Evolutionary conservation across 148 eudicot species (phyloP).

Genomic region (Camellia lanceoleosa): DNA sequence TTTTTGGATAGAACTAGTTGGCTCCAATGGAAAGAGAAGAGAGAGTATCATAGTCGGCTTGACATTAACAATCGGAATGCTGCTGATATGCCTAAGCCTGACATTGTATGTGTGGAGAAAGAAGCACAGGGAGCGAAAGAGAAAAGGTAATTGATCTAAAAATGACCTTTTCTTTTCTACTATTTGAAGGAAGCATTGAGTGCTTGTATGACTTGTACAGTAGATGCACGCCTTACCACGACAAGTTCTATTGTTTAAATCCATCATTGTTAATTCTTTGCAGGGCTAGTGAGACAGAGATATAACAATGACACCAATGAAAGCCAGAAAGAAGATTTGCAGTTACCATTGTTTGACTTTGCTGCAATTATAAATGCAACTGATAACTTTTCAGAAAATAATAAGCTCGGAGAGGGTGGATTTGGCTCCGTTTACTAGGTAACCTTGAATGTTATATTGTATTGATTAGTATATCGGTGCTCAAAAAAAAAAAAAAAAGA

Average conservation of each 20-base stretch:
- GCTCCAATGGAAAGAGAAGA: neutral
- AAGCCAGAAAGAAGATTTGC: constrained; percentile 8
- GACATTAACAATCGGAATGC: neutral
- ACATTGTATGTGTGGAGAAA: neutral
- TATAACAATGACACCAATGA: neutral
- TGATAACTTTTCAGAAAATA: constrained; percentile 11
- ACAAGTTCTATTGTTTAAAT: too few species aligned
- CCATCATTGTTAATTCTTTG: neutral
- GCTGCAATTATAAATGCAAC: constrained; percentile 13
- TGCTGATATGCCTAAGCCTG: neutral
- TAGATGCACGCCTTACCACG: too few species aligned
- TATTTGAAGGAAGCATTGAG: too few species aligned
- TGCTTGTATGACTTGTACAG: too few species aligned
- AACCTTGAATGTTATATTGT: too few species aligned
- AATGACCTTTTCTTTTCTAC: too few species aligned
- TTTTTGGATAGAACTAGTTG: neutral
- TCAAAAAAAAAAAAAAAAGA: too few species aligned
- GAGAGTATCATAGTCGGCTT: neutral
- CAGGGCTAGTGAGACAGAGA: neutral
- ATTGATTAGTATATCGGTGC: too few species aligned
- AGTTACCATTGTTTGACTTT: constrained; percentile 20
- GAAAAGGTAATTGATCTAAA: neutral
- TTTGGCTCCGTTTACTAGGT: neutral
- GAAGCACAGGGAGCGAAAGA: neutral
- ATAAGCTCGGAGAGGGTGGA: constrained; percentile 23